A percentile compares a stretch with the other conserved stretches of the same genome.
phyloP scores from a whole-genome alignment of 805 yeast genomes.

The Ogataea corticis region DNA sequence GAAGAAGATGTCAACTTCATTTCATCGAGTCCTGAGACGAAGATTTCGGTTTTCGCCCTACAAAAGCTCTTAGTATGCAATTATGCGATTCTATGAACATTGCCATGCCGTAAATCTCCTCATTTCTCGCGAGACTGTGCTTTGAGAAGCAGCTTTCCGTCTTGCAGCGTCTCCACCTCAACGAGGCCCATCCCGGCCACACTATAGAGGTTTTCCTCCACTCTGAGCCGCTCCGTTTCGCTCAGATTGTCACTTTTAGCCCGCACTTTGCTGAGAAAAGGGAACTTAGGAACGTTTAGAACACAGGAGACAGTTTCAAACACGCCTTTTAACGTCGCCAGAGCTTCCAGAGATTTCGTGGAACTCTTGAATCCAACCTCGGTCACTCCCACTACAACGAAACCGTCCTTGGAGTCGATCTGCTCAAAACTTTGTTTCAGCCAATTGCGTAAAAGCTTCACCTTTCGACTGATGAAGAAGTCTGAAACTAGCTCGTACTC shows the following conservation, averaged over 20 bases:
- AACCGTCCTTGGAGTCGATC: slow-evolving; percentile 4
- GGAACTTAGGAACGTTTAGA: slow-evolving; percentile 26
- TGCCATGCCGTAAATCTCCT: too few relatives aligned
- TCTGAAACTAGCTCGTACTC: slow-evolving; percentile 21
- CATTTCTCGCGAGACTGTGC: slow-evolving; percentile 6
- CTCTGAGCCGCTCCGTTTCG: neutral
- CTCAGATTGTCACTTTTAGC: slow-evolving; percentile 6
- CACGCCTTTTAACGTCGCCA: slow-evolving; percentile 4
- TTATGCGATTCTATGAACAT: slow-evolving; percentile 5
- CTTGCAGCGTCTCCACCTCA: slow-evolving; percentile 19
- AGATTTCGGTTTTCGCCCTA: too few relatives aligned
- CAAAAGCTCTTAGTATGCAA: slow-evolving; percentile 1
- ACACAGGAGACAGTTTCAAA: slow-evolving; percentile 21
- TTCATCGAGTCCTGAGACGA: too few relatives aligned
- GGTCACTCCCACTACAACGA: slow-evolving; percentile 18
- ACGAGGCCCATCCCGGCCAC: slow-evolving; percentile 29
- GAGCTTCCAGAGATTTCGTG: slow-evolving; percentile 12
- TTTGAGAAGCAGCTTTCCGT: slow-evolving; percentile 23
- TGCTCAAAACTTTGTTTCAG: neutral
- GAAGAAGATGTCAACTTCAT: too few relatives aligned
- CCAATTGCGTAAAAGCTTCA: neutral
- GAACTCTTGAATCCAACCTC: slow-evolving; percentile 16
- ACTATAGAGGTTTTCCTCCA: slow-evolving; percentile 23
- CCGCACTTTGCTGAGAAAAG: slow-evolving; percentile 20
- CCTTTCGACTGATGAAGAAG: slow-evolving; percentile 16